These are phyloP conservation scores for Nitzschia putrida DNA, from an alignment of 108 stramenopile genomes.

Conservation along the genomic window DNA sequence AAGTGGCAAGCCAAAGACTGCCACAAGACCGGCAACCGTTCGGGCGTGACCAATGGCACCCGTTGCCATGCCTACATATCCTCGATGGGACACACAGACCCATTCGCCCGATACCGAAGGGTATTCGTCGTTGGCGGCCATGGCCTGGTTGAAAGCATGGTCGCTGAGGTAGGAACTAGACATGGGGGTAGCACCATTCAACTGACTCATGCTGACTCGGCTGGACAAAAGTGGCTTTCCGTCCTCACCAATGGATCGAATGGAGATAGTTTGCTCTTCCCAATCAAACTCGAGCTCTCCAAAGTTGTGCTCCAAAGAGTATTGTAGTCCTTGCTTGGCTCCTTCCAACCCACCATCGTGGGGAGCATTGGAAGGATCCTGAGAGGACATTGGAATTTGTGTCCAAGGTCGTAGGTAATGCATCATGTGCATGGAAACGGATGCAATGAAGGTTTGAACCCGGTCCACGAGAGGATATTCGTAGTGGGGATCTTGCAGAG, in stretches of 20 bases:
- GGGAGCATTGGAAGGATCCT: slow-evolving; percentile 48
- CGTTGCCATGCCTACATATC: slow-evolving; percentile 2
- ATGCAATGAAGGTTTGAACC: slow-evolving; percentile 25
- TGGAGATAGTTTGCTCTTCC: slow-evolving; percentile 31
- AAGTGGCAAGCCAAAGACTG: neutral
- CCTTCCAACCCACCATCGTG: slow-evolving; percentile 35
- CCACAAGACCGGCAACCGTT: neutral
- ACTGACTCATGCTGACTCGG: slow-evolving; percentile 6
- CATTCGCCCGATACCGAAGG: neutral
- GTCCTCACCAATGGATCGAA: slow-evolving; percentile 33
- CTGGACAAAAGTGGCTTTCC: neutral
- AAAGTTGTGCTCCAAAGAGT: slow-evolving; percentile 68
- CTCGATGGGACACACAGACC: slow-evolving; percentile 41
- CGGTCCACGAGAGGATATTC: slow-evolving; percentile 35
- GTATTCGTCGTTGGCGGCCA: neutral
- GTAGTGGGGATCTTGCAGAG: neutral
- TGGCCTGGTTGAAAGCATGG: neutral
- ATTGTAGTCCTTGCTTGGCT: slow-evolving; percentile 53
- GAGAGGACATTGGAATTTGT: slow-evolving; percentile 18
- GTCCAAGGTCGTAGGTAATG: slow-evolving; percentile 44
- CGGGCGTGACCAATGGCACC: neutral
- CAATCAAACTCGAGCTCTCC: slow-evolving; percentile 82
- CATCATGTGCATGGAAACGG: slow-evolving; percentile 9
- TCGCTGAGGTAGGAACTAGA: neutral
- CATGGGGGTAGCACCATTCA: slow-evolving; percentile 19